Evolutionary conservation across 2,329 filamentous ascomycete species (phyloP), one percentile per base, ranked within the genome.

Genomic region (Magnaporthiopsis rhizophila): DNA sequence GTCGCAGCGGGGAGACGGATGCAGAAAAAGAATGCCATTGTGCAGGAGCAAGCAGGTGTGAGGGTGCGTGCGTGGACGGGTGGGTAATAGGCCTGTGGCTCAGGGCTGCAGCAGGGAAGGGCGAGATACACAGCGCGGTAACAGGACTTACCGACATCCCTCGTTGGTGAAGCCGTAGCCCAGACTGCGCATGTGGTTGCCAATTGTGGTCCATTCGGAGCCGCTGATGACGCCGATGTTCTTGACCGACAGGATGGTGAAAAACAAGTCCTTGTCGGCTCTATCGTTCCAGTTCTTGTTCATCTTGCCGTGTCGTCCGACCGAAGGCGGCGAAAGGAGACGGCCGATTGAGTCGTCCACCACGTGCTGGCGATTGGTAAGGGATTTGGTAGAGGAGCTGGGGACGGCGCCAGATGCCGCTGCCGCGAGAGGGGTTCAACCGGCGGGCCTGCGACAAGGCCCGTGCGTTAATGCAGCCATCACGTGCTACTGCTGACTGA

Each of bases 121-220:
- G 15, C 18, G 45, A 24, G 57, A 58, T 58, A 58, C 57, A 21
- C 15, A 32, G 15, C 26, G 32, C 26, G 32, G 21, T 60, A 60
- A 60, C 58, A 60, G 32, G 9, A 81, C 83, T 76, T 76, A 86
- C 84, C 84, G 83, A 69, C 84, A 86, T 69, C 84, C 84, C 72
- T 87, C 84, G 76, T 87, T 86, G 24, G 84, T 86, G 72, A 87
- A 86, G 73, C 83, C 83, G 69, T 87, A 86, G 64, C 84, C 84
- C 65, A 86, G 70, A 50, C 75, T 74, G 66, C 84, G 79, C 84
- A 87, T 86, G 67, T 84, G 79, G 72, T 83, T 84, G 67, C 84
- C 84, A 69, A 87, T 86, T 56, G 80, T 84, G 34, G 79, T 82
- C 84, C 84, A 87, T 83, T 87, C 84, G 21, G 77, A 75, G 65